Evolutionary conservation across 1,284 basidiomycete species (phyloP), one percentile per base, ranked within the genome.

Genomic region (Xerocomus nothofagi): DNA sequence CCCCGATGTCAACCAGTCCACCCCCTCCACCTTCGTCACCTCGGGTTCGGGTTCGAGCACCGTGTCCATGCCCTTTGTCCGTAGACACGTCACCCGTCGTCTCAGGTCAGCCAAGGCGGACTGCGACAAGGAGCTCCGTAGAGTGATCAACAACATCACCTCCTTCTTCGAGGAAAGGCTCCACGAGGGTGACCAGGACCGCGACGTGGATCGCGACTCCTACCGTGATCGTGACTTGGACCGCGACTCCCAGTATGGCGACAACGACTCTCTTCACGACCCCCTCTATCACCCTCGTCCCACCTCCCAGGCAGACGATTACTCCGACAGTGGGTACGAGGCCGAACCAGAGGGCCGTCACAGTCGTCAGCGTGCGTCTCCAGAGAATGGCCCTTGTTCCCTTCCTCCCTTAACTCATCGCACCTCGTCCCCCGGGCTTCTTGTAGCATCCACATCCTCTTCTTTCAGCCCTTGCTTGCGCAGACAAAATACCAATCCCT

Each of bases 41-140:
- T 68, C 78, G 71, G 74, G 72, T 40, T 82, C 84, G 12, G 76
- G 75, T 45, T 76, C 84, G 24, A 86, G 82, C 64, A 88, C 86
- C 49, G 86, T 91, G 46, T 90, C 88, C 48, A 91, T 90, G 87
- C 86, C 91, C 38, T 96, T 94, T 61, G 94, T 98, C 54, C 81
- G 91, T 49, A 84, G 93, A 51, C 95, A 98, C 74, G 92, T 98
- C 62, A 92, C 91, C 40, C 84, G 93, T 60, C 88, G 96, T 48
- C 84, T 98, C 68, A 90, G 89, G 69, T 88, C 88, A 1, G 94
- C 96, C 51, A 99, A 99, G 76, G 85, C 89, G 47, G 89, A 91
- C 58, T 99, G 96, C 75, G 94, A 99, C 79, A 90, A 90, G 72
- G 93, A 97, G 65, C 81, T 99, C 11, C 85, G 88, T 64, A 87